These are phyloP conservation scores for Parastagonospora nodorum DNA, from an alignment of 2,329 filamentous ascomycete genomes.

Conservation along the genomic window DNA sequence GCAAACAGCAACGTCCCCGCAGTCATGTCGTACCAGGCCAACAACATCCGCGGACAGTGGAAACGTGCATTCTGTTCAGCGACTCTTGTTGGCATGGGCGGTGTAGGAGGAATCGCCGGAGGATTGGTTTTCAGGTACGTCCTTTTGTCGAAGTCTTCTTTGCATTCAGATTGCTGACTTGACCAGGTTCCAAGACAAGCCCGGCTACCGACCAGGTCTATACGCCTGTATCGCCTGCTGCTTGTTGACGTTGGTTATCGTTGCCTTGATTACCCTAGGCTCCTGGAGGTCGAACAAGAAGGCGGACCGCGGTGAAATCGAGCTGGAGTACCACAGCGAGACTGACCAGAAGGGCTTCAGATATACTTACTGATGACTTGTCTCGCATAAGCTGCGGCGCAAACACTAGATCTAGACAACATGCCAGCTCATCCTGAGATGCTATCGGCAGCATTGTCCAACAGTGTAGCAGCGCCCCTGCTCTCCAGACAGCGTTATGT, in stretches of 20 bases:
- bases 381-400: not conserved
- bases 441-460: not conserved
- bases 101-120: constrained; percentile 78
- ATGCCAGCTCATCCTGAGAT: not conserved
- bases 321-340: constrained; percentile 46
- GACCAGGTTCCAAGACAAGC: constrained; percentile 40
- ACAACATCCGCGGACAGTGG: constrained; percentile 88
- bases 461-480: not conserved
- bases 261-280: constrained; percentile 36
- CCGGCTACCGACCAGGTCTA: constrained; percentile 43
- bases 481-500: not conserved
- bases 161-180: not conserved
- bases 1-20: constrained; percentile 78
- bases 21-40: constrained; percentile 79
- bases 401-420: not conserved
- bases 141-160: not conserved
- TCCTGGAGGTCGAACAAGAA: constrained; percentile 45
- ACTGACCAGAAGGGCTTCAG: constrained; percentile 42
- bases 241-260: constrained; percentile 43
- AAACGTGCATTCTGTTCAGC: constrained; percentile 81
- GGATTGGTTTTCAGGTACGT: constrained; percentile 67
- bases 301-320: constrained; percentile 48
- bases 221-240: constrained; percentile 48
- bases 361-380: constrained; percentile 31
- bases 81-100: constrained; percentile 75